Base-by-base conservation (phyloP, 768 basidiomycete genomes). In the Boletus vinaceobasis region DNA sequence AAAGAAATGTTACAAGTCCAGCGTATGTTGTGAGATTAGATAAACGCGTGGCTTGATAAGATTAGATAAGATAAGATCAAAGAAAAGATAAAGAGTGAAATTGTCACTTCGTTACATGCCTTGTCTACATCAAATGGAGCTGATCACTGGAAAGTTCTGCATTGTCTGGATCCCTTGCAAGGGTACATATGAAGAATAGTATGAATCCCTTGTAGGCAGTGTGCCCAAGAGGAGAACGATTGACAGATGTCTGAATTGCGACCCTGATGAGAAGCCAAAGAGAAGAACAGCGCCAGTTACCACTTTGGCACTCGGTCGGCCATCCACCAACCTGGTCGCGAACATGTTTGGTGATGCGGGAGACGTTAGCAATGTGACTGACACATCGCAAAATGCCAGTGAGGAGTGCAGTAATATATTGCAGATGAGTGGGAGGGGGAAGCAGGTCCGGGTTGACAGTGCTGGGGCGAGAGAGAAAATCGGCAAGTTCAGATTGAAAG, bases 161-260 rank as follows among this genome's bases (percentile, higher is more conserved):
- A 2, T 57, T 38, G 2, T 64, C 45, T 3, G 66, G 67, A 2
- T 62, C 21, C 11, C 56, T 49, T 4, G 75, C 53, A 2, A 65
- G 42, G 23, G 57, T 43, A 2, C 71, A 60, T 32, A 75, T 54
- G 49, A 80, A 65, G 48, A 73, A 80, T 2, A 76, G 51, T 60
- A 79, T 73, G 63, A 83, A 83, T 9, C 37, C 11, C 49, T 82
- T 83, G 65, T 83, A 83, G 1, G 61, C 63, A 10, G 39, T 40
- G 14, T 50, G 7, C 23, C 55, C 57, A 33, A 53, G 52, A 46
- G 40, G 26, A 9, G 43, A 49, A 5, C 53, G 48, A 51, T 50
- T 32, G 3, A 69, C 23, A 0, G 67, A 53, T 7, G 53, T 66
- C 36, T 74, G 73, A 15, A 73, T 46, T 13, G 62, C 50, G 1